Evolutionary conservation across 306 rosid species (phyloP).

Genomic region (Sicyos baderoa): DNA sequence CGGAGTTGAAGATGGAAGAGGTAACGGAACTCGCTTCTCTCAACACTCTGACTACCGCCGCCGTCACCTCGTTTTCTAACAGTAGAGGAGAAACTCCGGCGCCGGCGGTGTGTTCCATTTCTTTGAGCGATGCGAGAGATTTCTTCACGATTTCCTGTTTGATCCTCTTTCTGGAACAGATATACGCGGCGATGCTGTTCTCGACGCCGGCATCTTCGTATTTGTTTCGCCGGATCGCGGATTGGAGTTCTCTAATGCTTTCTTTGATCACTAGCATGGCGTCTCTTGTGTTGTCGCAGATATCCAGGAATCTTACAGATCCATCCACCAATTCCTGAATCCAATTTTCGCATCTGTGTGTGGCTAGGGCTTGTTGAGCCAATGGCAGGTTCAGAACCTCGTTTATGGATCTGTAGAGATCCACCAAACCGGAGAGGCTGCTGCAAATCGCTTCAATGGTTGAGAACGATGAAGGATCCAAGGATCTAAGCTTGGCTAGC

Average conservation of each 20-base stretch:
- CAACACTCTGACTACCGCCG: constrained; percentile 41
- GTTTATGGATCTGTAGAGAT: constrained; percentile 36
- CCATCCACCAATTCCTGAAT: constrained; percentile 46
- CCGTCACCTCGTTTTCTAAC: constrained; percentile 32
- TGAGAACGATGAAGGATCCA: constrained; percentile 35
- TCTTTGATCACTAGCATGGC: constrained; percentile 32
- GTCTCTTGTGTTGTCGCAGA: constrained; percentile 45
- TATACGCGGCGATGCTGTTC: constrained; percentile 28
- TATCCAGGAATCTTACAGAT: constrained; percentile 47
- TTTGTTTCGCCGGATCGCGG: constrained; percentile 48
- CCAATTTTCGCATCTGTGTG: constrained; percentile 44
- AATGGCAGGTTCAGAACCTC: constrained; percentile 45
- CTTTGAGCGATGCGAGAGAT: constrained; percentile 32
- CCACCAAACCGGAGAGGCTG: constrained; percentile 37
- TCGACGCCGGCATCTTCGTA: constrained; percentile 39
- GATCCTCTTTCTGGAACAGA: constrained; percentile 34
- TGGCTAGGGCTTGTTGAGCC: constrained; percentile 49
- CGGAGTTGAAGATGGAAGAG: constrained; percentile 35
- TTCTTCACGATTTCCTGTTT: constrained; percentile 35
- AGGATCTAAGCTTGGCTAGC: constrained; percentile 45
- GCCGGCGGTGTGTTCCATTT: constrained; percentile 30
- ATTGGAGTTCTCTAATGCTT: constrained; percentile 42
- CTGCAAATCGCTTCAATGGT: constrained; percentile 29
- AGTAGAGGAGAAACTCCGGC: constrained; percentile 19
- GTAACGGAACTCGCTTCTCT: constrained; percentile 53